phyloP scores from a whole-genome alignment of 352 stramenopile genomes.

The Pythium volutum region DNA sequence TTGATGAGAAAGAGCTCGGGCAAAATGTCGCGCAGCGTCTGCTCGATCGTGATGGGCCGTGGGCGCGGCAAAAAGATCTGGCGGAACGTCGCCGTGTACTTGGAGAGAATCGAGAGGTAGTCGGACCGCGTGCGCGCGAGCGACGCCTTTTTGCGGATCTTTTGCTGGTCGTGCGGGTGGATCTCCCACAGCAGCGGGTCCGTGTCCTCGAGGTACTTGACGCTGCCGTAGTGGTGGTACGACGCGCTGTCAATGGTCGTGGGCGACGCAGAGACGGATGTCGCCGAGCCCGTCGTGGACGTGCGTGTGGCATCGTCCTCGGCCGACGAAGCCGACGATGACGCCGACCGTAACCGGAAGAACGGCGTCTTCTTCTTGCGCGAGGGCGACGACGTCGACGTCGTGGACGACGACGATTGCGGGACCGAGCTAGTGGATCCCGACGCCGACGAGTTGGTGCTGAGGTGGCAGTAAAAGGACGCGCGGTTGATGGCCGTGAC shows the following conservation, averaged over 20 bases:
- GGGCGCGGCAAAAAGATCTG: constrained; percentile 72
- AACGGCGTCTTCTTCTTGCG: constrained; percentile 44
- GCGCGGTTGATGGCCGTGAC: constrained; percentile 65
- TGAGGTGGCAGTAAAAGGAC: constrained; percentile 68
- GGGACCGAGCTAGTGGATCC: constrained; percentile 27
- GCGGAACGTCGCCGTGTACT: constrained; percentile 55
- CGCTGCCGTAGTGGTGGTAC: constrained; percentile 68
- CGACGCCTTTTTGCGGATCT: constrained; percentile 66
- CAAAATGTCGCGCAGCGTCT: constrained; percentile 74
- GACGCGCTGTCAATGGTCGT: constrained; percentile 28
- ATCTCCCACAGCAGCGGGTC: constrained; percentile 83
- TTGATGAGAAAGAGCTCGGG: constrained; percentile 79
- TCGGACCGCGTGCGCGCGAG: constrained; percentile 47
- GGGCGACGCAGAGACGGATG: constrained; percentile 6
- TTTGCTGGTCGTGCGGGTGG: constrained; percentile 69
- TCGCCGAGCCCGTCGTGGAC: background rate
- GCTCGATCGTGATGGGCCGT: constrained; percentile 70
- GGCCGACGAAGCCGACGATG: constrained; percentile 36
- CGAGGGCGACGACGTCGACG: constrained; percentile 27
- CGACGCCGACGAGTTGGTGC: constrained; percentile 35
- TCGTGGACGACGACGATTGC: constrained; percentile 20
- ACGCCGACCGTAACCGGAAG: constrained; percentile 57
- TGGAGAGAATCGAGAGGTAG: constrained; percentile 67
- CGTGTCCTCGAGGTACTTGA: constrained; percentile 78
- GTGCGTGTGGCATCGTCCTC: constrained; percentile 36